Percentiles rank a stretch among this genome's conserved stretches.
These are phyloP conservation scores for Scytalidium lignicola DNA, from an alignment of 2,329 filamentous ascomycete species.

Conservation along the genomic window DNA sequence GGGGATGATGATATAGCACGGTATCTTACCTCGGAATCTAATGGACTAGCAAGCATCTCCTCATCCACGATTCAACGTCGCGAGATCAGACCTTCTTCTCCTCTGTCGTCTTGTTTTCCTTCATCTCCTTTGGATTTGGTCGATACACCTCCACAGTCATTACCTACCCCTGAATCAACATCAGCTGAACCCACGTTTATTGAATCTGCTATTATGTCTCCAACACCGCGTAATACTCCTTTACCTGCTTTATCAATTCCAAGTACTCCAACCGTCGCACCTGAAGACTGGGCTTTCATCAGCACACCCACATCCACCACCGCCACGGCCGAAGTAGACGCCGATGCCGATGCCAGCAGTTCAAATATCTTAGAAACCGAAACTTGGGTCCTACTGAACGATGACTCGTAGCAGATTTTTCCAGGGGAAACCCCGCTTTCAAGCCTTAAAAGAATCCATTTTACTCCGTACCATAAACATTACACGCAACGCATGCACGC, in stretches of 20 bases:
- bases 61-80: slow-evolving; percentile 21
- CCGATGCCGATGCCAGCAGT: background rate
- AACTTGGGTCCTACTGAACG: slow-evolving; percentile 22
- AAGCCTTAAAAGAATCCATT: background rate
- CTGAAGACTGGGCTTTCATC: slow-evolving; percentile 21
- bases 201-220: background rate
- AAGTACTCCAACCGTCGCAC: background rate
- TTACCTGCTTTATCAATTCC: background rate
- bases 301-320: slow-evolving; percentile 5
- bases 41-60: background rate
- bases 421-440: background rate
- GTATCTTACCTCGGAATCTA: slow-evolving; percentile 7
- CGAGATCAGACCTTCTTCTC: background rate
- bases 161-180: slow-evolving; percentile 11
- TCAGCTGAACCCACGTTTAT: background rate
- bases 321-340: slow-evolving; percentile 8
- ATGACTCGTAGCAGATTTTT: slow-evolving; percentile 24
- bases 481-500: background rate
- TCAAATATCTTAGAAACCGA: slow-evolving; percentile 13
- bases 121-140: slow-evolving; percentile 1
- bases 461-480: background rate
- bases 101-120: background rate
- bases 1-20: slow-evolving; percentile 15
- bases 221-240: background rate
- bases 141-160: slow-evolving; percentile 18